Evolutionary conservation across 306 rosid genomes (phyloP), one percentile per base, ranked within the genome.

Genomic region (Ceratonia siliqua): DNA sequence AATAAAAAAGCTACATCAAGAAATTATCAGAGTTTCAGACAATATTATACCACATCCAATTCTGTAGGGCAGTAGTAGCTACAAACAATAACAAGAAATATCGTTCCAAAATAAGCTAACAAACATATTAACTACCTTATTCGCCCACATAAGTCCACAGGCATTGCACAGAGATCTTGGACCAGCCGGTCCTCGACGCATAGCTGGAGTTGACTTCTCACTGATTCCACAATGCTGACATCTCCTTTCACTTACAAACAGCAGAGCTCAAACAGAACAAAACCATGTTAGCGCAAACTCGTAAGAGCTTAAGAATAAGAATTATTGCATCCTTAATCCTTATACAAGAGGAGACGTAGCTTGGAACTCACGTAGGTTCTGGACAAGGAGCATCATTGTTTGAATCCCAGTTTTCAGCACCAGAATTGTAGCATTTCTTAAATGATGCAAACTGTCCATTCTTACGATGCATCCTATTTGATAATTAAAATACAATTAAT

Each of bases 401-500:
- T 73, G 89, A 85, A 74, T 87, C 88, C 72, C 78, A 73, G 65
- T 87, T 89, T 83, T 81, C 89, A 30, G 52, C 68, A 71, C 75
- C 78, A 18, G 72, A 35, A 62, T 72, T 79, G 79, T 30, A 57
- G 39, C 79, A 74, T 15, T 85, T 88, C 83, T 89, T 89, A 75
- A 84, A 39, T 20, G 94, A 83, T 35, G 91, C 86, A 83, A 89
- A 89, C 66, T 86, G 89, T 41, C 94, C 94, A 83, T 87, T 89
- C 89, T 89, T 87, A 35, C 94, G 94, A 68, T 79, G 86, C 96
- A 90, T 90, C 83, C 96, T 90, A 72, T 73, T 42, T 59, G 50
- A 75, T 48, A 66, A 50, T 38, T 32, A 74, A 48, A 32, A 64
- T 48, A 74, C 30, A 48, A 70, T 78, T 72, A 81, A 75, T 62